A percentile compares a stretch with the other conserved stretches of the same genome.
Conservation (phyloP, 768 basidiomycete species). For the Kwoniella newhampshirensis region DNA sequence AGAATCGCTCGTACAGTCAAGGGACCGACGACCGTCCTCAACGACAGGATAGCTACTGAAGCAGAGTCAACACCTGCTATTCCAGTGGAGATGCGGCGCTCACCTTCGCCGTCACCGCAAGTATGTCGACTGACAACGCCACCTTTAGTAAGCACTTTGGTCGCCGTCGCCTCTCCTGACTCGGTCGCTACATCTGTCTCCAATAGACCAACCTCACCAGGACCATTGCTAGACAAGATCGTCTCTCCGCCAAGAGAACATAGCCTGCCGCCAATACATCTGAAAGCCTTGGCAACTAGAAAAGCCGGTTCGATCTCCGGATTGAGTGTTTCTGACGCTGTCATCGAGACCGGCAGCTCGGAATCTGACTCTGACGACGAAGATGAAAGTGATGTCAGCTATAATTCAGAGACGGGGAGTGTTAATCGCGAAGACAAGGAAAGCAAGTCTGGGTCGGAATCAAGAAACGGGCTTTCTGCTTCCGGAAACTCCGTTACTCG, state of each 20-base stretch:
- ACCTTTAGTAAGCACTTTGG: background rate
- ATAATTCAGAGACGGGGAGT: slow-evolving; percentile 6
- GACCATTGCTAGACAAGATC: background rate
- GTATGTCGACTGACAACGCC: too few species aligned
- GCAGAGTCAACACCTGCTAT: background rate
- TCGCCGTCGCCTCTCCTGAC: background rate
- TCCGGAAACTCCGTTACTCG: background rate
- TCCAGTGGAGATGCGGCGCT: background rate
- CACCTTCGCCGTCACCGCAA: background rate
- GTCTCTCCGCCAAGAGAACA: slow-evolving; percentile 3
- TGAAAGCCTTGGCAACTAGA: slow-evolving; percentile 19
- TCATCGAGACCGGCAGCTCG: slow-evolving; percentile 36
- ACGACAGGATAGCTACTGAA: too few species aligned
- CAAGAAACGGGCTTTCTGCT: too few species aligned
- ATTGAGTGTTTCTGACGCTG: slow-evolving; percentile 38
- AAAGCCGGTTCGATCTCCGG: slow-evolving; percentile 35
- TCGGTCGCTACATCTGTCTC: background rate
- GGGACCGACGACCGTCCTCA: too few species aligned
- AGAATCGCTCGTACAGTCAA: slow-evolving; percentile 16
- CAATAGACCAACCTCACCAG: background rate
- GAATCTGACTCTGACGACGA: slow-evolving; percentile 28
- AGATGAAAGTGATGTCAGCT: slow-evolving; percentile 10
- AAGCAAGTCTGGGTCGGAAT: too few species aligned
- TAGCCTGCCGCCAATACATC: slow-evolving; percentile 25
- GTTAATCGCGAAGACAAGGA: background rate